Percentiles rank a stretch among this genome's conserved stretches.
Conservation (phyloP, 306 rosid species). For the Datisca glomerata region DNA sequence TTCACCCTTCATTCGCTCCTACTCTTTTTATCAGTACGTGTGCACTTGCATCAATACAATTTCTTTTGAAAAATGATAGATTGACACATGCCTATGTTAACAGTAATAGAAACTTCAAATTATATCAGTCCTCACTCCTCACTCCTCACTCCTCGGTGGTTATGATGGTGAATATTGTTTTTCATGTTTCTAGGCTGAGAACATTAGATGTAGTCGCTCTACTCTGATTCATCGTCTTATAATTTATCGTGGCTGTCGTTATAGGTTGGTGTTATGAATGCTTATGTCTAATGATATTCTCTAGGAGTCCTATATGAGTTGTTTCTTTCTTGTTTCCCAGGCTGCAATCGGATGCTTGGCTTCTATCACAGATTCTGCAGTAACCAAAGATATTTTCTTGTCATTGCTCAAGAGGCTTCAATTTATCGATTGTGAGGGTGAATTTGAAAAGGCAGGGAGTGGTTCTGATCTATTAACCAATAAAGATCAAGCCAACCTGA, state of each 20-base stretch:
- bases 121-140: no score
- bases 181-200: no score
- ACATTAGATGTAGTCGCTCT: no score
- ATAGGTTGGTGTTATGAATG: slow-evolving; percentile 4
- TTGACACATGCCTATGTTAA: no score
- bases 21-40: no score
- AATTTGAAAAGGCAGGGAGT: slow-evolving; percentile 24
- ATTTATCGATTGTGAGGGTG: slow-evolving; percentile 27
- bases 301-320: not conserved
- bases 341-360: slow-evolving; percentile 82
- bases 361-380: slow-evolving; percentile 62
- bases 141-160: no score
- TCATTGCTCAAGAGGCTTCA: slow-evolving; percentile 46
- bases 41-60: no score
- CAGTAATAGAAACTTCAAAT: no score
- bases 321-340: slow-evolving; percentile 24
- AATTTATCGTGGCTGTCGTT: slow-evolving; percentile 6
- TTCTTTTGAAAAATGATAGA: not conserved
- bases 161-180: no score
- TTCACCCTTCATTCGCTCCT: no score
- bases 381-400: slow-evolving; percentile 33
- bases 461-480: slow-evolving; percentile 11
- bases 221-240: not conserved
- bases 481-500: slow-evolving; percentile 22
- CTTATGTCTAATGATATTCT: slow-evolving; percentile 7